These are phyloP conservation scores for Pascua sp. DNA, from an alignment of 1,284 basidiomycete species.

Conservation along the genomic window DNA sequence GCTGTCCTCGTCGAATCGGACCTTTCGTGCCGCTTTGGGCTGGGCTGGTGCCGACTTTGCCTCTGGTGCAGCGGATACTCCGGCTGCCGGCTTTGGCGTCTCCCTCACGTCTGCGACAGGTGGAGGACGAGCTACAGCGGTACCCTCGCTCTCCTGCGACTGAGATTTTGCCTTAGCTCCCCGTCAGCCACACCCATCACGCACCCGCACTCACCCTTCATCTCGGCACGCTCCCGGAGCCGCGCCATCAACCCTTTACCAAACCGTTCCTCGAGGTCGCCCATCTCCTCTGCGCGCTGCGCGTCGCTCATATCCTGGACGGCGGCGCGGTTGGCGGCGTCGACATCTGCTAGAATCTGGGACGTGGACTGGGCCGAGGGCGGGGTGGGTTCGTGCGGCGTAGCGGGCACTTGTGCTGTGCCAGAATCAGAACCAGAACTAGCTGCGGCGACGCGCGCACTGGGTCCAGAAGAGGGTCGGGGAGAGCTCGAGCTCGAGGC, in stretches of 20 bases:
- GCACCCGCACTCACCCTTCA: constrained; percentile 37
- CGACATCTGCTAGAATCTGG: constrained; percentile 13
- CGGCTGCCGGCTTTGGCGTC: background rate
- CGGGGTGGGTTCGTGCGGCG: no score
- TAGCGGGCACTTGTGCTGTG: no score
- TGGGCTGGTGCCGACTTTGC: background rate
- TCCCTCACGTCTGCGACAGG: background rate
- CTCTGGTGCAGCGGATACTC: background rate
- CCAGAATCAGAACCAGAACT: no score
- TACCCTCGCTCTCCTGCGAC: no score
- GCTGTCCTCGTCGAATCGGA: constrained; percentile 55
- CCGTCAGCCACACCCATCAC: background rate
- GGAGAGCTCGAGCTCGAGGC: background rate
- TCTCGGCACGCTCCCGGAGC: constrained; percentile 56
- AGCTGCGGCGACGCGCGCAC: no score
- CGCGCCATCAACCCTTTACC: constrained; percentile 62
- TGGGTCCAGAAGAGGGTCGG: background rate
- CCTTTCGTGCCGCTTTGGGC: constrained; percentile 2
- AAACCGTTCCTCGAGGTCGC: constrained; percentile 64
- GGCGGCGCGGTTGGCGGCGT: constrained; percentile 45
- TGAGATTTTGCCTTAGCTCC: background rate
- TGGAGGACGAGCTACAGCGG: no score
- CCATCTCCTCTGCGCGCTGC: constrained; percentile 59
- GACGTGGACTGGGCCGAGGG: no score
- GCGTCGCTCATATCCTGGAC: constrained; percentile 60